phyloP scores from a whole-genome alignment of 768 basidiomycete genomes.

The Termitomyces bulborhizus region DNA sequence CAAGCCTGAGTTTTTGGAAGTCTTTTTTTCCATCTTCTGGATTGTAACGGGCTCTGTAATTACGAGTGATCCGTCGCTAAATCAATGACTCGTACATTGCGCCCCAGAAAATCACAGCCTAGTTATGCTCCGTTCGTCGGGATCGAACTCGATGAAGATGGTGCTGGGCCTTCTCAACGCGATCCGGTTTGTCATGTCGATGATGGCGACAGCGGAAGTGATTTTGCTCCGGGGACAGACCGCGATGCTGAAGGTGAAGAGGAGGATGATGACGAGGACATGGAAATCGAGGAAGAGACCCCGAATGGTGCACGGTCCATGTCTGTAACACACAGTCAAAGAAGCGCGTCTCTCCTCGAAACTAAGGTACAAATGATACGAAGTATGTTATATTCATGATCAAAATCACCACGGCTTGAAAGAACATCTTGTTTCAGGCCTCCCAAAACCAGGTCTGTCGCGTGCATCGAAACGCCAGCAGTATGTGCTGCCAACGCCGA shows the following conservation, averaged over 20 bases:
- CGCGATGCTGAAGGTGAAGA: constrained; percentile 23
- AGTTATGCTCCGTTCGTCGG: constrained; percentile 40
- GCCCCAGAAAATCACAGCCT: constrained; percentile 45
- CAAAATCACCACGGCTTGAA: constrained; percentile 6
- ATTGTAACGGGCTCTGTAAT: background rate
- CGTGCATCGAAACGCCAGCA: constrained; percentile 41
- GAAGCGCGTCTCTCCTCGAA: constrained; percentile 16
- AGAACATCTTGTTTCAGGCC: constrained; percentile 1
- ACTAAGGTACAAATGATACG: constrained; percentile 22
- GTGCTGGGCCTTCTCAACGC: constrained; percentile 40
- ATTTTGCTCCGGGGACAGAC: constrained; percentile 37
- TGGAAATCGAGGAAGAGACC: constrained; percentile 19
- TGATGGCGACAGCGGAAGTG: constrained; percentile 39
- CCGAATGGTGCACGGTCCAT: constrained; percentile 13
- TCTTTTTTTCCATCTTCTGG: background rate
- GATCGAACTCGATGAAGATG: constrained; percentile 28
- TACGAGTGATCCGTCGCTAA: background rate
- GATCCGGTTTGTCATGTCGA: constrained; percentile 17
- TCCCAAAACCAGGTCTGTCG: constrained; percentile 22
- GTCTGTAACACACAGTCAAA: constrained; percentile 11
- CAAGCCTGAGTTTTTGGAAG: too few species aligned
- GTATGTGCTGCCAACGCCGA: constrained; percentile 57
- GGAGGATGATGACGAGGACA: constrained; percentile 14
- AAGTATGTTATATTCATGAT: constrained; percentile 14
- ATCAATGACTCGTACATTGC: constrained; percentile 52